Conservation (phyloP, 805 yeast genomes). For the Peterozyma xylosa region DNA sequence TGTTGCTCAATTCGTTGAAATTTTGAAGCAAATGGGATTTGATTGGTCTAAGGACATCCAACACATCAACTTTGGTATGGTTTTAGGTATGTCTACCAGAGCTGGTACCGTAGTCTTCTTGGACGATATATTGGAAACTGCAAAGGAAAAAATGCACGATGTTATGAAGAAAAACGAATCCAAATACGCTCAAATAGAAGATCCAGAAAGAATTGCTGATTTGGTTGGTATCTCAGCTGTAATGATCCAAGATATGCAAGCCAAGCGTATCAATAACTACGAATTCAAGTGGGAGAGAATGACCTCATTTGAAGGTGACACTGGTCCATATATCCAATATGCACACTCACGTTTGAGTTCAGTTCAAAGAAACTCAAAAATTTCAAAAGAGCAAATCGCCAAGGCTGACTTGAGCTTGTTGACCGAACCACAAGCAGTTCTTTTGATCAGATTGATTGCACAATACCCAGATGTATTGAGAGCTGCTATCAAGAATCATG, state of each 20-base stretch:
- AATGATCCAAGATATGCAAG: slow-evolving; percentile 98
- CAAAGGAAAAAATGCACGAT: slow-evolving; percentile 89
- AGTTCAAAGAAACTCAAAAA: slow-evolving; percentile 77
- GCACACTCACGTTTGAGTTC: slow-evolving; percentile 97
- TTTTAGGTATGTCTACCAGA: slow-evolving; percentile 96
- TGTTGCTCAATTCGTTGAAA: slow-evolving; percentile 88
- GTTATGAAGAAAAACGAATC: slow-evolving; percentile 90
- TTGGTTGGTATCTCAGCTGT: slow-evolving; percentile 94
- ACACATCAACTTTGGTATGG: slow-evolving; percentile 96
- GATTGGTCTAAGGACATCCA: slow-evolving; percentile 76
- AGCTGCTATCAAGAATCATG: slow-evolving; percentile 76
- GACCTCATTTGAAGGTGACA: slow-evolving; percentile 97
- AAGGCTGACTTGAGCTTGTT: slow-evolving; percentile 21
- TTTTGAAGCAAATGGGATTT: slow-evolving; percentile 81
- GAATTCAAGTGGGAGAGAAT: slow-evolving; percentile 97
- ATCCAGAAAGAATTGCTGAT: slow-evolving; percentile 94
- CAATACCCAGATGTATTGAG: slow-evolving; percentile 88
- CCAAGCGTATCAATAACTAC: slow-evolving; percentile 93
- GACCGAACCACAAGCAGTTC: slow-evolving; percentile 26
- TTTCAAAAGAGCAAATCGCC: slow-evolving; percentile 23
- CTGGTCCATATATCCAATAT: slow-evolving; percentile 97
- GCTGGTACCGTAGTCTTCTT: slow-evolving; percentile 98
- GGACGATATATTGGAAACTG: slow-evolving; percentile 87
- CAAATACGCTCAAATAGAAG: slow-evolving; percentile 86
- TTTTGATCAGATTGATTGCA: slow-evolving; percentile 68